Evolutionary conservation across 331 rosid genomes (phyloP).

Genomic region (Quercus lobata): DNA sequence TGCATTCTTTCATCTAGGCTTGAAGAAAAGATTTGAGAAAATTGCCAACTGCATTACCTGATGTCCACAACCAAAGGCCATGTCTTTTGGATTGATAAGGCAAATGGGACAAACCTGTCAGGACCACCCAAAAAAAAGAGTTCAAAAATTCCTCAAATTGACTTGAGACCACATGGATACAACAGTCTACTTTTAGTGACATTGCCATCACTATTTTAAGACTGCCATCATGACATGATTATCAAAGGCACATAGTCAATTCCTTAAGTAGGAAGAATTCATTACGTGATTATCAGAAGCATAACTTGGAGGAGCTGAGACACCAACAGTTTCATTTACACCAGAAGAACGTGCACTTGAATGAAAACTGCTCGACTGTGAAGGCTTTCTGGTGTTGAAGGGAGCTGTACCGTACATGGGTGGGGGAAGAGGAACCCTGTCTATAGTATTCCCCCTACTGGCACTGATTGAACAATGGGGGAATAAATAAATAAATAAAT

Average conservation of each 20-base stretch:
- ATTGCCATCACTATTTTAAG: background rate
- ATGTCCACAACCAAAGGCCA: slow-evolving; percentile 98
- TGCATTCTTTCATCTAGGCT: slow-evolving; percentile 3
- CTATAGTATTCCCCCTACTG: slow-evolving; percentile 57
- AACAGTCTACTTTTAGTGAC: background rate
- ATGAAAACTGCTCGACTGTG: slow-evolving; percentile 39
- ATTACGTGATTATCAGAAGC: slow-evolving; percentile 64
- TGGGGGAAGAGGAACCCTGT: slow-evolving; percentile 84
- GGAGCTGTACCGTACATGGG: slow-evolving; percentile 69
- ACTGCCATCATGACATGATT: background rate
- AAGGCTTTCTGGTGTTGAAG: slow-evolving; percentile 37
- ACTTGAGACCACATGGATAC: background rate
- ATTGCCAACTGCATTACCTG: slow-evolving; percentile 46
- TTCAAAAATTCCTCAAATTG: background rate
- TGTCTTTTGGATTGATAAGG: slow-evolving; percentile 52
- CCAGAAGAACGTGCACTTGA: slow-evolving; percentile 59
- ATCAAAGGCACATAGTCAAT: background rate
- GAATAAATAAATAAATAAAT: background rate
- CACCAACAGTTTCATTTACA: slow-evolving; percentile 16
- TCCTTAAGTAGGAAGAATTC: slow-evolving; percentile 13
- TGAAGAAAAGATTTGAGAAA: slow-evolving; percentile 4
- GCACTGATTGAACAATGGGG: slow-evolving; percentile 33
- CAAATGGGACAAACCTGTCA: slow-evolving; percentile 82
- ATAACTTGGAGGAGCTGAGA: slow-evolving; percentile 35
- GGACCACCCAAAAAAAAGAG: slow-evolving; percentile 5